Percentiles rank a stretch among this genome's conserved stretches.
Conservation (phyloP, 805 yeast species). For the Teunomyces lycoperdinae region DNA sequence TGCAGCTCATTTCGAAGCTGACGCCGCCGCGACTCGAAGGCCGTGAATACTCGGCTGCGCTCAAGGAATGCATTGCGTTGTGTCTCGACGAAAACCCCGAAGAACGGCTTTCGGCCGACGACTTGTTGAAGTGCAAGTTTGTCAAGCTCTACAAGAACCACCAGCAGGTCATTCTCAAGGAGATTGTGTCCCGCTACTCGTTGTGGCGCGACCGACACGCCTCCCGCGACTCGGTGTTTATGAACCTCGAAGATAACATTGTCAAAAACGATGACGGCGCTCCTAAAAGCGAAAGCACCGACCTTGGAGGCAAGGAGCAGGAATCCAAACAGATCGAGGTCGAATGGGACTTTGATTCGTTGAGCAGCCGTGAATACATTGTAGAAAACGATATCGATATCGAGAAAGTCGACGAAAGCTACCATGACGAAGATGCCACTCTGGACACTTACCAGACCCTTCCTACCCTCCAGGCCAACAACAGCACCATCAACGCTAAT, state of each 20-base stretch:
- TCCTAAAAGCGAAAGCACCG: neutral
- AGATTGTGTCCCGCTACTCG: conserved; percentile 69
- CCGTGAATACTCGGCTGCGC: conserved; percentile 64
- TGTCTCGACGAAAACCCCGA: conserved; percentile 93
- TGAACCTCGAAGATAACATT: conserved; percentile 16
- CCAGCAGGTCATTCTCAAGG: conserved; percentile 63
- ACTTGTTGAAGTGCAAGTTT: conserved; percentile 69
- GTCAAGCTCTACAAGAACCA: conserved; percentile 58
- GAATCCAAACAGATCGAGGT: conserved; percentile 36
- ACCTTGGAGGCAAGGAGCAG: neutral
- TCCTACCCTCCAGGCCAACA: conserved; percentile 20
- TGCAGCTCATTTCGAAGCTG: conserved; percentile 88
- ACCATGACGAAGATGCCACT: conserved; percentile 16
- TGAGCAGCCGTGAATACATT: conserved; percentile 70
- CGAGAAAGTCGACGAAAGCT: conserved; percentile 28
- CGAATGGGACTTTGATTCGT: conserved; percentile 88
- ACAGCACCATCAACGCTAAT: conserved; percentile 12
- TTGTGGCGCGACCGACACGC: conserved; percentile 71
- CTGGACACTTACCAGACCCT: conserved; percentile 26
- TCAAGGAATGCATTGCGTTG: conserved; percentile 86
- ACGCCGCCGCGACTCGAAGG: conserved; percentile 96
- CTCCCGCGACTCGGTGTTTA: conserved; percentile 50
- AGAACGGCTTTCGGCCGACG: conserved; percentile 86
- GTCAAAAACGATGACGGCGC: neutral
- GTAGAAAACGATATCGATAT: conserved; percentile 63